Evolutionary conservation across 306 rosid genomes (phyloP), one percentile per base, ranked within the genome.

Genomic region (Inga laurina): DNA sequence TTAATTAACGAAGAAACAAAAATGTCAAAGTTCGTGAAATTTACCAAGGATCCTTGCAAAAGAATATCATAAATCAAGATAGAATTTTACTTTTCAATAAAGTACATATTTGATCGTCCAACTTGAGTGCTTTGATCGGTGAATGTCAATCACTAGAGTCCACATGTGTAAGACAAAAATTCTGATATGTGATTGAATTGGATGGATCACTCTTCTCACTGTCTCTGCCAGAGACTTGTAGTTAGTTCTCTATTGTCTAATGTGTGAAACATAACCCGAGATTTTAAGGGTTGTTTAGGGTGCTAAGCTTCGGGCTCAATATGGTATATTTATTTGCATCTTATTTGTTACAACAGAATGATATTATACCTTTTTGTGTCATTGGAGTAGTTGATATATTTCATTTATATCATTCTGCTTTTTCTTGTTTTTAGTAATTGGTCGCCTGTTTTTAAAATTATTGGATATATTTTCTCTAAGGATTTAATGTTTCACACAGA

Each of bases 401-500:
- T 75, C 72, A 66, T 79, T n/a, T 76, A 62, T 68, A 45, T 74
- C 34, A 56, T 8, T 13, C 30, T 57, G 30, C 30, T 21, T 3
- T 21, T 7, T 7, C 13, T n/a, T 21, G 8, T 57, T 57, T 21
- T 21, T 57, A 8, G 64, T 57, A 19, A n/a, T 80, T 62, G 2
- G 56, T 78, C 52, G 79, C 30, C 43, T 48, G 75, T 78, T 43
- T 56, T 57, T 69, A 74, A 46, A 24, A 21, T 44, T 35, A 30
- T 27, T 73, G 49, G 66, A 59, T 59, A 10, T 22, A 0, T 56
- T 81, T 69, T n/a, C 75, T 62, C 87, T 79, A 78, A 84, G 77
- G 78, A 80, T 79, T 67, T 82, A 44, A 78, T 85, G 77, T 70
- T 76, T 90, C 61, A 43, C 15, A 70, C 97, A 96, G 99, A 96